A percentile compares a stretch with the other conserved stretches of the same genome.
phyloP scores from a whole-genome alignment of 78 protist genomes.

The Protostelium mycophagum region DNA sequence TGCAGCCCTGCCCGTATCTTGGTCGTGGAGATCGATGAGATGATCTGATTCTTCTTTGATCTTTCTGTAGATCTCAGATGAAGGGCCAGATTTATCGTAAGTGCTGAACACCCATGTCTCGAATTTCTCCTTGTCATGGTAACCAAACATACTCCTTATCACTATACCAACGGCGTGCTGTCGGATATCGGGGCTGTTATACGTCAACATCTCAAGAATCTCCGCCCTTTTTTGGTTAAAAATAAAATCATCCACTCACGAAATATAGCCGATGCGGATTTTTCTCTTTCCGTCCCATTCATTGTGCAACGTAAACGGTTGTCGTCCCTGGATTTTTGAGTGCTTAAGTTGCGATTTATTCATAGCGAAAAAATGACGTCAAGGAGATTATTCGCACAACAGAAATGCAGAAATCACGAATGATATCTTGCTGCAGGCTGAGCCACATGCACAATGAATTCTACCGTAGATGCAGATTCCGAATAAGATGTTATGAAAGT shows the following conservation, averaged over 20 bases:
- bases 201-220: too few species aligned
- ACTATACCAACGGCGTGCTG: not conserved
- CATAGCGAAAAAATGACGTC: too few species aligned
- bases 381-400: too few species aligned
- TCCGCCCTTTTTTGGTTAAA: not conserved
- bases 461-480: too few species aligned
- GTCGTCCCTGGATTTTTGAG: too few species aligned
- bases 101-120: not conserved
- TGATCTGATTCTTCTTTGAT: not conserved
- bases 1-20: not conserved
- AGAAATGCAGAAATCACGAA: too few species aligned
- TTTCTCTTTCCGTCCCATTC: not conserved
- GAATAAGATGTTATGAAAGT: too few species aligned
- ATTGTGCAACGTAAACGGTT: not conserved
- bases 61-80: not conserved
- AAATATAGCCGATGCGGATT: not conserved
- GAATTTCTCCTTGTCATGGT: not conserved
- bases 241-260: not conserved
- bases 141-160: not conserved
- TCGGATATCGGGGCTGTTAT: not conserved
- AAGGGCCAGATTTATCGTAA: not conserved
- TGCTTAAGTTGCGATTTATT: too few species aligned
- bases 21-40: not conserved
- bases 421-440: too few species aligned
- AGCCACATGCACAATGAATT: too few species aligned